phyloP scores from a whole-genome alignment of 169 alveolate species.

The Amoebophrya sp. region DNA sequence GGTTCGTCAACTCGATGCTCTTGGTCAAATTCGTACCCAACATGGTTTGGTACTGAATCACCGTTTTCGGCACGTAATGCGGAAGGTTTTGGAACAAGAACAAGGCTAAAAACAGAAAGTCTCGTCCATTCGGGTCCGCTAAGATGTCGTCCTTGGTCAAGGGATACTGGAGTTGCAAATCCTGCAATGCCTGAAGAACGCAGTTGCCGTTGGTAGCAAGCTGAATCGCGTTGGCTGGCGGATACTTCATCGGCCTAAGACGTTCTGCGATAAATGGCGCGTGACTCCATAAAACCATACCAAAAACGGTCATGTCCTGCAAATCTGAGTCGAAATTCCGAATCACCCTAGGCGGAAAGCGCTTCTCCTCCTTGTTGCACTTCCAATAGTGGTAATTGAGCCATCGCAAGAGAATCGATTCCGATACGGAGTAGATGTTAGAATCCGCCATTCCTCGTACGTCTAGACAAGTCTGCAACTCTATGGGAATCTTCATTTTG shows the following conservation, averaged over 20 bases:
- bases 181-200: slow-evolving; percentile 57
- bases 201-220: slow-evolving; percentile 54
- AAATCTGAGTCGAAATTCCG: slow-evolving; percentile 69
- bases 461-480: slow-evolving; percentile 30
- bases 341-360: slow-evolving; percentile 57
- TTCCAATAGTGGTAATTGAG: slow-evolving; percentile 64
- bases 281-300: slow-evolving; percentile 63
- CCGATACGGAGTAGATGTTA: slow-evolving; percentile 60
- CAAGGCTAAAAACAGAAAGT: slow-evolving; percentile 61
- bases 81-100: slow-evolving; percentile 75
- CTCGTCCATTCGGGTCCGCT: slow-evolving; percentile 63
- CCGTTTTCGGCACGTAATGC: slow-evolving; percentile 76
- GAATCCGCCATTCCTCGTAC: slow-evolving; percentile 28
- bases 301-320: slow-evolving; percentile 65
- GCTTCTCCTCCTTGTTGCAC: slow-evolving; percentile 51
- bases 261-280: slow-evolving; percentile 54
- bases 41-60: slow-evolving; percentile 69
- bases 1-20: slow-evolving; percentile 71
- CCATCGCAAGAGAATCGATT: slow-evolving; percentile 76
- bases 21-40: slow-evolving; percentile 70
- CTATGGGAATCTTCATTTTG: slow-evolving; percentile 43
- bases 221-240: slow-evolving; percentile 53
- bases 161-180: slow-evolving; percentile 60
- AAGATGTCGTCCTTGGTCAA: slow-evolving; percentile 57
- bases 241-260: slow-evolving; percentile 30